Conservation (phyloP, 352 stramenopile species). For the Phytophthora citrophthora region DNA sequence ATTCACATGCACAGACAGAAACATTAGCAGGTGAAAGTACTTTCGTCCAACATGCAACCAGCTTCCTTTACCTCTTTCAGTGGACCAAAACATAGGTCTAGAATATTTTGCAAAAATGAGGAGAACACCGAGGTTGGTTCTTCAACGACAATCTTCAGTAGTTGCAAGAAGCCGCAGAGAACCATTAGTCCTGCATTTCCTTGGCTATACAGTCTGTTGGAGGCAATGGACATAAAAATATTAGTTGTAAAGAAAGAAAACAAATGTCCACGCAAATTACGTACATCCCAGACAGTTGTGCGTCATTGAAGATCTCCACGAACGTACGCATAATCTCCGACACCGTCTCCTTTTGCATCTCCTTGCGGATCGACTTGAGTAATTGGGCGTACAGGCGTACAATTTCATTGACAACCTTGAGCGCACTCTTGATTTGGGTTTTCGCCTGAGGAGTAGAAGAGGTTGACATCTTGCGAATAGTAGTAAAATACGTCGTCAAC, state of each 20-base stretch:
- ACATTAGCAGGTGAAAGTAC: not conserved
- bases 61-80: slow-evolving; percentile 70
- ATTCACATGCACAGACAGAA: not conserved
- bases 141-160: slow-evolving; percentile 80
- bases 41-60: not conserved
- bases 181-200: slow-evolving; percentile 71
- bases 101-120: slow-evolving; percentile 76
- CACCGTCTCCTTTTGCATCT: slow-evolving; percentile 81
- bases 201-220: slow-evolving; percentile 59
- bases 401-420: slow-evolving; percentile 85
- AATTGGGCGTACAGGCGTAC: slow-evolving; percentile 78
- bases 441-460: slow-evolving; percentile 38
- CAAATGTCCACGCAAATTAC: slow-evolving; percentile 12
- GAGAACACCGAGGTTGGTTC: slow-evolving; percentile 76
- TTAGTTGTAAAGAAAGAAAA: not conserved
- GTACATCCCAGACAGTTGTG: slow-evolving; percentile 74
- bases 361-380: slow-evolving; percentile 82
- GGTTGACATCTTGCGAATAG: slow-evolving; percentile 59
- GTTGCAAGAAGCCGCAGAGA: slow-evolving; percentile 79
- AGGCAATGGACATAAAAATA: not conserved
- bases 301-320: slow-evolving; percentile 81
- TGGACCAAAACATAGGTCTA: slow-evolving; percentile 80
- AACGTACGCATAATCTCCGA: slow-evolving; percentile 77
- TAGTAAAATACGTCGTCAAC: slow-evolving; percentile 73
- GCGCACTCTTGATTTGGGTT: slow-evolving; percentile 60